Evolutionary conservation across 305 asterid species (phyloP).

Genomic region (Fraxinus paxiana): DNA sequence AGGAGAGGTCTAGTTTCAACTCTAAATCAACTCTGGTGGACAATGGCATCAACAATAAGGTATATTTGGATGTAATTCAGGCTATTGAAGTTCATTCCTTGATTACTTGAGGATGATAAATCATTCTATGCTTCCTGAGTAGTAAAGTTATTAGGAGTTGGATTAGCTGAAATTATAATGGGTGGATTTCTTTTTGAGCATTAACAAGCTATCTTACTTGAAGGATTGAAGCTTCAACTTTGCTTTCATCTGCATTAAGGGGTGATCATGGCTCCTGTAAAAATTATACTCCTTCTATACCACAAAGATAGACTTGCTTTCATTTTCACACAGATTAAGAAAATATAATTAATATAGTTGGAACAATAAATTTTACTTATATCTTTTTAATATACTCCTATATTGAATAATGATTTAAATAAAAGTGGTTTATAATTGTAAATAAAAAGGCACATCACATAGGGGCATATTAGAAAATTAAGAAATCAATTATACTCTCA

Average conservation of each 20-base stretch:
- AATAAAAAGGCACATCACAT: not conserved
- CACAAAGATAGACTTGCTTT: not conserved
- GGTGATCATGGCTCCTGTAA: not conserved
- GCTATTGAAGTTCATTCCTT: not conserved
- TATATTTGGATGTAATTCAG: conserved; percentile 16
- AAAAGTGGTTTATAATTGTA: not conserved
- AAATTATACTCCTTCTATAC: not conserved
- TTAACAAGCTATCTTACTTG: not conserved
- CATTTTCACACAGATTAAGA: not conserved
- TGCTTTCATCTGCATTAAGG: not conserved
- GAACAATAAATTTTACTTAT: not conserved
- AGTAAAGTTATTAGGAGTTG: not conserved
- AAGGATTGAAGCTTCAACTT: not conserved
- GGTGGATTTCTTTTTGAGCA: not conserved
- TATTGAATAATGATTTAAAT: not conserved
- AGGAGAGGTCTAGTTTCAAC: conserved; percentile 35
- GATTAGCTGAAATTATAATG: not conserved
- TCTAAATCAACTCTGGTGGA: conserved; percentile 45
- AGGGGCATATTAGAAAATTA: not conserved
- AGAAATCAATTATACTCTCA: not conserved
- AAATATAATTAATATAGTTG: not conserved
- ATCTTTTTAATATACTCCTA: not conserved
- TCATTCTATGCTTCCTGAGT: not conserved
- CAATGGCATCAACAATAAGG: conserved; percentile 82
- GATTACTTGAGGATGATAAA: not conserved